Conservation (phyloP, 257 asterid genomes). For the Plantago elongata region DNA sequence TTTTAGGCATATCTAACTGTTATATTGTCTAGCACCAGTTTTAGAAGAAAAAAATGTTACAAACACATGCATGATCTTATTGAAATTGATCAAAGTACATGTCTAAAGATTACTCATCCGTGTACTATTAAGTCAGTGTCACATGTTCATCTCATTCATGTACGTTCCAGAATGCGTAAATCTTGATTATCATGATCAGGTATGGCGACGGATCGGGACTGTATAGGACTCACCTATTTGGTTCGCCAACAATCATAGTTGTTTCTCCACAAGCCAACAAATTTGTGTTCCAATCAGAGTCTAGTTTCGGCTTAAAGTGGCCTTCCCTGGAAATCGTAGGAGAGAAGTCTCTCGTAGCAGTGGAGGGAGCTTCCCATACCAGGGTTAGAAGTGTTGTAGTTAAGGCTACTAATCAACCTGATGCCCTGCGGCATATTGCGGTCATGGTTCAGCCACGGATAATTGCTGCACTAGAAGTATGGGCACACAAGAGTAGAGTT, state of each 20-base stretch:
- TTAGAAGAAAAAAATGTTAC: too few species aligned
- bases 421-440: constrained; percentile 44
- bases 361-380: constrained; percentile 35
- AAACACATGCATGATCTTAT: too few species aligned
- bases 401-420: constrained; percentile 46
- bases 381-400: constrained; percentile 38
- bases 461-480: constrained; percentile 29
- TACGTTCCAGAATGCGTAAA: neutral
- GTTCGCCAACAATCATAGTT: constrained; percentile 44
- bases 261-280: constrained; percentile 38
- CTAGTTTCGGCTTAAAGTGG: constrained; percentile 29
- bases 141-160: too few species aligned
- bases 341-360: constrained; percentile 20
- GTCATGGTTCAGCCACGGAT: constrained; percentile 47
- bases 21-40: too few species aligned
- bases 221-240: constrained; percentile 47
- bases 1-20: too few species aligned
- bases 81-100: too few species aligned
- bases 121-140: too few species aligned
- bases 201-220: constrained; percentile 50
- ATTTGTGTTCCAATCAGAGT: constrained; percentile 36
- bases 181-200: constrained; percentile 23
- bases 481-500: constrained; percentile 42
- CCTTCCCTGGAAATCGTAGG: constrained; percentile 38
- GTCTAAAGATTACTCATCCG: too few species aligned